Evolutionary conservation across 2,329 filamentous ascomycete species (phyloP).

Genomic region (Sphaerostilbella broomeana): DNA sequence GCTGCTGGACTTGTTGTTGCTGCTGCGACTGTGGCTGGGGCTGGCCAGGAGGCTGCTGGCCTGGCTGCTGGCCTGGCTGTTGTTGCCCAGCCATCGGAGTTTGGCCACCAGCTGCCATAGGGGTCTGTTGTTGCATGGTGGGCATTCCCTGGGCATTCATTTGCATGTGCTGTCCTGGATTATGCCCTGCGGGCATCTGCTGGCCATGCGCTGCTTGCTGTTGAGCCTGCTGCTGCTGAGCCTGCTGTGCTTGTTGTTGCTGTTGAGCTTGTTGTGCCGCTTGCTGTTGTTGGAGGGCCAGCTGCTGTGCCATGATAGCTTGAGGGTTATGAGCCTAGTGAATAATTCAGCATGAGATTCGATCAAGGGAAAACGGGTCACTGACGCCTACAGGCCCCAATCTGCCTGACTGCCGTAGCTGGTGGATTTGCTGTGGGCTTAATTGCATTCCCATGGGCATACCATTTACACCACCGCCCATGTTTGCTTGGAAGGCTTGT

Average conservation of each 20-base stretch:
- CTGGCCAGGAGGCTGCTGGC: conserved; percentile 6
- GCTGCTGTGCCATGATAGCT: conserved; percentile 40
- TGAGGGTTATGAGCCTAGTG: conserved; percentile 25
- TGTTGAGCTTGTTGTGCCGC: conserved; percentile 34
- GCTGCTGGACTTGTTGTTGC: conserved; percentile 21
- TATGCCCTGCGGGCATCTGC: conserved; percentile 35
- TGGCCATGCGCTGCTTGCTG: conserved; percentile 33
- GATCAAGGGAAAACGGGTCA: neutral
- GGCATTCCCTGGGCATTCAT: conserved; percentile 43
- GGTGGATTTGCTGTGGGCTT: conserved; percentile 44
- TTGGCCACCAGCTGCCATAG: conserved; percentile 29
- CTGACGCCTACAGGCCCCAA: conserved; percentile 34
- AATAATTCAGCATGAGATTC: neutral
- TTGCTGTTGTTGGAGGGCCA: conserved; percentile 38
- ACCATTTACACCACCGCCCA: conserved; percentile 36
- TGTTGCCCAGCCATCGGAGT: conserved; percentile 25
- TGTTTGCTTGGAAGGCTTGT: conserved; percentile 46
- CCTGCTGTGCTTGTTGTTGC: conserved; percentile 31
- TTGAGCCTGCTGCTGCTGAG: conserved; percentile 34
- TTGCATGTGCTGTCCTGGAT: conserved; percentile 41
- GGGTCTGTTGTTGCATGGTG: conserved; percentile 37
- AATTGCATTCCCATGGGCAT: conserved; percentile 49
- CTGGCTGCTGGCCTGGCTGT: conserved; percentile 21
- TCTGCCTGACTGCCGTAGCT: conserved; percentile 38
- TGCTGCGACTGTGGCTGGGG: conserved; percentile 24